Base-by-base conservation (phyloP, 2,329 filamentous ascomycete species). In the Pseudopithomyces chartarum region DNA sequence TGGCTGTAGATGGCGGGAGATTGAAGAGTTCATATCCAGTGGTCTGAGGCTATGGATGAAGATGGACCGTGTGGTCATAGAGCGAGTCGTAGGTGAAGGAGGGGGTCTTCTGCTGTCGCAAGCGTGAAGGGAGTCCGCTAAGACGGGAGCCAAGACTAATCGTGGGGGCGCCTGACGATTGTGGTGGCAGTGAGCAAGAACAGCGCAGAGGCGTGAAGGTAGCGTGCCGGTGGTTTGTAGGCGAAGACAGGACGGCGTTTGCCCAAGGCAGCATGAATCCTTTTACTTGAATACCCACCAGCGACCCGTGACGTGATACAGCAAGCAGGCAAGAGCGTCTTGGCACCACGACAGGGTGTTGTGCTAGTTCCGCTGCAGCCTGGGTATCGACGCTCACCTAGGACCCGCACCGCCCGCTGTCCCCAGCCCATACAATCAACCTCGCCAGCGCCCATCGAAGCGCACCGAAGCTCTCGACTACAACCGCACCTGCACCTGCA, bases 11-110 rank as follows among this genome's bases (percentile, higher is more conserved):
- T 60, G 47, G 62, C 49, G 59, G 53, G 62, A 56, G 62, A 56
- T 67, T 70, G 68, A 59, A 69, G 66, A 60, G 65, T 64, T 69
- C 72, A 75, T 75, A 57, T 73, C 72, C 70, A 72, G 67, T 57
- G 58, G 55, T 55, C 40, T 61, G 54, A 48, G 61, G 49, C 57
- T 66, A 66, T 56, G 61, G 63, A 64, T 63, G 59, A 62, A 63
- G 59, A 57, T 59, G 60, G 58, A 65, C 61, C 56, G 60, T 58
- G 36, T 33, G 54, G 52, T 60, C 43, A 54, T 52, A 50, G 58
- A 51, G 60, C 59, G 63, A 49, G 56, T 23, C 40, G 50, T 46
- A 45, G 45, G 52, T 54, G 56, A 49, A 48, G 54, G 53, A 55
- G 49, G 50, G 55, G 46, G 51, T 43, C 8, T 8, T 38, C 52